Conservation (phyloP, 78 protist species). For the Chrysochromulina tobinii region DNA sequence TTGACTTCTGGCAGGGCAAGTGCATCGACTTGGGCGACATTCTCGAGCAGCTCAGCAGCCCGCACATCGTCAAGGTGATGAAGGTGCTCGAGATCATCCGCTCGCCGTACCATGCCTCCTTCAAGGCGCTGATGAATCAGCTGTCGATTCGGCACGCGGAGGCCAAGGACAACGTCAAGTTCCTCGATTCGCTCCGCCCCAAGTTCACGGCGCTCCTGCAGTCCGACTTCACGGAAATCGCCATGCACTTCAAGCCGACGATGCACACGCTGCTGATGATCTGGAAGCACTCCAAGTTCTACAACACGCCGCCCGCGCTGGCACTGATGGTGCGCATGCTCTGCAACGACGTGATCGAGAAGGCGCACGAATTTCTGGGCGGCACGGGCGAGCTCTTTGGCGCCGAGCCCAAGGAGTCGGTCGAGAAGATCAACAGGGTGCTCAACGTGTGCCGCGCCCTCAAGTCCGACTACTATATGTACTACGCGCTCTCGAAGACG, state of each 20-base stretch:
- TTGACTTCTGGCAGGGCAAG: constrained; percentile 74
- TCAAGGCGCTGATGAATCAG: too few species aligned
- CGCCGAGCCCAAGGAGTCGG: neutral
- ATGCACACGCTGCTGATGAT: constrained; percentile 48
- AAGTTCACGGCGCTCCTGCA: too few species aligned
- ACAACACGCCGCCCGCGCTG: neutral
- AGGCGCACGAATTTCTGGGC: neutral
- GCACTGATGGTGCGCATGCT: too few species aligned
- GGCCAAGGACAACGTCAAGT: too few species aligned
- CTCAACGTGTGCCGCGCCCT: constrained; percentile 15
- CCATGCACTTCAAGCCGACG: constrained; percentile 30
- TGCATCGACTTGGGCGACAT: constrained; percentile 39
- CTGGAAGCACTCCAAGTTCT: constrained; percentile 18
- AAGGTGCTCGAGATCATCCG: constrained; percentile 40
- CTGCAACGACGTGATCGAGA: too few species aligned
- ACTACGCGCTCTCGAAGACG: constrained; percentile 4
- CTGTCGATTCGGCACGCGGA: too few species aligned
- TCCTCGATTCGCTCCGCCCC: too few species aligned
- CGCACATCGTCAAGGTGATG: neutral
- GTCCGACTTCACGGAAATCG: neutral
- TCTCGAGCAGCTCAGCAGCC: constrained; percentile 37
- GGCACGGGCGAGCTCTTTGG: neutral
- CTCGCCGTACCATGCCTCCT: constrained; percentile 12
- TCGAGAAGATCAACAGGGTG: neutral
- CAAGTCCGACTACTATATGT: constrained; percentile 36